Base-by-base conservation (phyloP, 2,329 filamentous ascomycete genomes). In the Apiospora sp. region DNA sequence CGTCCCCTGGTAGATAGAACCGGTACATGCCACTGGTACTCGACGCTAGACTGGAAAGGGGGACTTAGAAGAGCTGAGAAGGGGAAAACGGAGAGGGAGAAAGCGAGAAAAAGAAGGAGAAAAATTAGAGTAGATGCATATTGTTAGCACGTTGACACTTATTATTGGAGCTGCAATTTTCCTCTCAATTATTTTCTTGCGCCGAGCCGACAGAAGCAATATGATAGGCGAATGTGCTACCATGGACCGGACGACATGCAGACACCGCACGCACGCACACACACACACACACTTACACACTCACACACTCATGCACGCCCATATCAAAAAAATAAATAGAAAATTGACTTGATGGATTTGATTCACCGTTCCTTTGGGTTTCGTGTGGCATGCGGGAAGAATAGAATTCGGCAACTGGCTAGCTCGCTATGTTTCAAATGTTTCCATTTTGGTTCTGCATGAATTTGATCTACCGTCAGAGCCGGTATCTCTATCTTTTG, bases 361-460 rank as follows among this genome's bases (percentile, higher is more conserved):
- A 61, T 61, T 61, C 54, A 61, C 54, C 54, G 54, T 61, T 10
- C 58, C 58, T 41, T 64, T 64, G 34, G 58, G 34, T n/a, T 41
- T 64, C 58, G 34, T 64, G 34, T 64, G 58, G 58, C 58, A 64
- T 64, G 58, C 58, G 34, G 58, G 58, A 64, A 41, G 58, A 41
- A 64, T 64, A 41, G 58, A 64, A 64, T 64, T 64, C 34, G 58
- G 58, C 58, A 64, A 37, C 34, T 41, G 58, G 58, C 58, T 64
- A 41, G 58, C 34, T 64, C 22, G 58, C 58, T 41, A 64, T 64
- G 58, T 64, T 64, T 64, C 58, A 64, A 64, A 64, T 64, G 58
- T 64, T 64, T 64, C 58, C 58, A 64, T 64, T 64, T 64, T 41
- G 58, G 58, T 64, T 64, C 30, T 64, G 58, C 58, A 64, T 64